Base-by-base conservation (phyloP, 2,329 filamentous ascomycete genomes). In the Neonectria faginata region DNA sequence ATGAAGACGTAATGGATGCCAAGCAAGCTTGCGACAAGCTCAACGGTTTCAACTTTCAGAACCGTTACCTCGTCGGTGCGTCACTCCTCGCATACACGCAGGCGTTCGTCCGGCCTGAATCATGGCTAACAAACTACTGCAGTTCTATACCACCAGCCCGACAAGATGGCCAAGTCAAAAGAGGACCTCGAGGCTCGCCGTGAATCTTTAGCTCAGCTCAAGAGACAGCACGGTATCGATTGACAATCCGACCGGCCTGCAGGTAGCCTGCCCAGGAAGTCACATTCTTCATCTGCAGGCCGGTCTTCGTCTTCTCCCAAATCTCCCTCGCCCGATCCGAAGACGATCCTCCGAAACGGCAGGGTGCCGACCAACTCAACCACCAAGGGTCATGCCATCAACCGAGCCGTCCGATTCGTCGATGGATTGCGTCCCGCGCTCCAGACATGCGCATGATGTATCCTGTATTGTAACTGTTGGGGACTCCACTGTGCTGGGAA, bases 41-140 rank as follows among this genome's bases (percentile, higher is more conserved):
- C 81, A 99, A 99, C 86, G 96, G 96, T 79, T 99, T 97, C 90
- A 99, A 99, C 86, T 99, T 99, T 82, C 96, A 99, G 86, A 97
- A 95, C 84, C 92, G 96, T 80, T 99, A 99, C 83, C 92, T 99
- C 75, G 96, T 99, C 77, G 94, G 93, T 97, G 88, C 67, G 93
- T 89, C 25, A 39, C 50, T 39, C 22, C 53, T 36, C 16, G 14
- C 22, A n/a, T 4, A 7, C 14, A 22, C 29, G 18, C 20, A 44
- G 14, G 12, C 25, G 36, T 22, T 14, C 14, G 31, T 60, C 41
- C 52, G 12, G 50, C 41, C 68, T 65, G 44, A 58, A 44, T 18
- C 59, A n/a, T 51, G 57, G 60, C 71, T 72, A 53, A 71, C 66
- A 33, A 41, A 5, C 14, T 16, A 41, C 33, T 47, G 25, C 67